Evolutionary conservation across 768 basidiomycete genomes (phyloP), one percentile per base, ranked within the genome.

Genomic region (Boletus rubropictus): DNA sequence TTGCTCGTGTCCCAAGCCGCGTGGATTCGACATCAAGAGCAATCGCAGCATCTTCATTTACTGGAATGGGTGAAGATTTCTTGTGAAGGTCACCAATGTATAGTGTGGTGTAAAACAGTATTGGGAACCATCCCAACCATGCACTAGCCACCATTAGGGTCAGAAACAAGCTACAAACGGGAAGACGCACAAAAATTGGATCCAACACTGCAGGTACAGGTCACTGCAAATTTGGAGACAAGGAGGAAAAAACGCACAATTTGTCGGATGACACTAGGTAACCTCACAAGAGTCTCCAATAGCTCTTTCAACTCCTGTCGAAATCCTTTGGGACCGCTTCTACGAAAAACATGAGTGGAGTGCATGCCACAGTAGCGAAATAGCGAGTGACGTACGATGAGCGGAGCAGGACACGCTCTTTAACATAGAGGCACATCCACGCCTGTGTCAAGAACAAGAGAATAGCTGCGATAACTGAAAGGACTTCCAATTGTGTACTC

Each of bases 51-150:
- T 56, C 56, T 20, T 59, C 61, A 0, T 58, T 70, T 48, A 58
- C 59, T 35, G 50, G 63, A 22, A 55, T 50, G 29, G 60, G 66
- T 11, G 69, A 73, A 8, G 72, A 55, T 3, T 68, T 72, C 51
- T 82, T 86, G 72, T 96, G 81, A 10, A 95, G 74, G 56, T 95
- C 94, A 10, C 89, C 88, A 44, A 96, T 76, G 67, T 92, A 97
- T 21, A 89, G 71, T 1, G 87, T 86, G 3, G 83, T 85, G 70
- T 91, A 94, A 67, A 94, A 93, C 1, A 95, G 73, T 21, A 92
- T 69, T 0, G 94, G 93, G 59, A 95, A 96, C 95, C 95, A 97
- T 7, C 80, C 87, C 49, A 93, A 74, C 82, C 82, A 94, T 11
- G 82, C 77, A 50, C 89, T 90, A 46, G 10, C 14, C 15, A 37